Evolutionary conservation across 2,329 filamentous ascomycete genomes (phyloP), one percentile per base, ranked within the genome.

Genomic region (Fusarium circinatum): DNA sequence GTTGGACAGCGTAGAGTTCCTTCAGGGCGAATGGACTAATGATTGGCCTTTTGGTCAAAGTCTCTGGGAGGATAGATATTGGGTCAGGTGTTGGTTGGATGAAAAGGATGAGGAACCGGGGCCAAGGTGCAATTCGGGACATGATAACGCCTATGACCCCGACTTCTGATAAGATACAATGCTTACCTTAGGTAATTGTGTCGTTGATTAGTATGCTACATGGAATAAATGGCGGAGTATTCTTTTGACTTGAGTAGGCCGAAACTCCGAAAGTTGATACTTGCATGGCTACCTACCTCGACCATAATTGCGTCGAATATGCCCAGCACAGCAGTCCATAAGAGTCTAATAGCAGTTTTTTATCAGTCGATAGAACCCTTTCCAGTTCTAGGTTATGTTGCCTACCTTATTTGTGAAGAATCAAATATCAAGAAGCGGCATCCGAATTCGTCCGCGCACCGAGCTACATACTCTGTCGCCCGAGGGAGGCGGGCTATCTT

Each of bases 321-420:
- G 1, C 34, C 34, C 8, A 36, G 5, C 1, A 36, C 15, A 36
- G 15, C 5, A 1, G 34, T 36, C 34, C 34, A 18, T 1, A 10
- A 18, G 15, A 36, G 9, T 36, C 34, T 9, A 10, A 36, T 10
- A 17, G 17, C 17, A 17, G 17, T 18, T 36, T 36, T 36, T 0
- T 10, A 36, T 36, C 34, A 36, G 15, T 18, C 34, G 3, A 36
- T 1, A 2, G 34, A 4, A 18, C 34, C 1, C 1, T 4, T 9
- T 36, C 15, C 15, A 18, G 1, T 9, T 36, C 0, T 36, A 18
- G 34, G 8, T 36, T 36, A 18, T 9, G 3, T 10, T 3, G 34
- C 4, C 5, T 18, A 36, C 15, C 8, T 36, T 10, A 18, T 9
- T 17, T 36, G 34, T 36, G 34, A 9, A 2, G 34, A 18, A 36